Percentiles rank a stretch among this genome's conserved stretches.
These are phyloP conservation scores for Xylaria digitata DNA, from an alignment of 2,329 filamentous ascomycete genomes.

Conservation along the genomic window DNA sequence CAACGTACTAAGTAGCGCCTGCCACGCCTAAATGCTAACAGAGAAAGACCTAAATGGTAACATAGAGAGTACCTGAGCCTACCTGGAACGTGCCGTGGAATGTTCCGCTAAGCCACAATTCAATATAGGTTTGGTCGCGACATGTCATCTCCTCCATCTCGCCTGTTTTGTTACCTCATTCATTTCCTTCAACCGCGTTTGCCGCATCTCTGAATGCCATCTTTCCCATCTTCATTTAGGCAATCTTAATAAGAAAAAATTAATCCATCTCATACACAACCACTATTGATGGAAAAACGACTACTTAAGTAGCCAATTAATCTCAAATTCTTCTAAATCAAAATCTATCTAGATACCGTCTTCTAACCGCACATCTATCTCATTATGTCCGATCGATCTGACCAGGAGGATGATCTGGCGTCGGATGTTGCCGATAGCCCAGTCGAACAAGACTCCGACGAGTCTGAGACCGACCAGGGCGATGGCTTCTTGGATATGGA, in stretches of 20 bases:
- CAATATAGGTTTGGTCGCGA: constrained; percentile 9
- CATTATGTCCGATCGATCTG: constrained; percentile 45
- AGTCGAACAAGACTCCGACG: constrained; percentile 37
- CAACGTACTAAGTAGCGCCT: too few relatives aligned
- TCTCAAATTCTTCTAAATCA: not conserved
- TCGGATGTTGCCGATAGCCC: constrained; percentile 19
- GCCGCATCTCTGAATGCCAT: not conserved
- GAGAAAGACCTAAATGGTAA: too few relatives aligned
- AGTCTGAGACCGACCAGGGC: constrained; percentile 38
- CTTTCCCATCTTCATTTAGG: constrained; percentile 13
- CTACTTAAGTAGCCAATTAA: not conserved
- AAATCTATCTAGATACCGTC: not conserved
- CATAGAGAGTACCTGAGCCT: not conserved
- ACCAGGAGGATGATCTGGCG: constrained; percentile 36
- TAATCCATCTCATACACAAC: not conserved
- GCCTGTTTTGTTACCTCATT: not conserved
- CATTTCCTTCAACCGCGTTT: constrained; percentile 17
- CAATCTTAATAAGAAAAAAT: not conserved
- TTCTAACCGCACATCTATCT: constrained; percentile 8
- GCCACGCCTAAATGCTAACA: too few relatives aligned
- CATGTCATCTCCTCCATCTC: not conserved
- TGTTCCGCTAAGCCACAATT: constrained; percentile 22
- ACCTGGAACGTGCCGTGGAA: not conserved
- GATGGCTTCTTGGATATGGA: constrained; percentile 49
- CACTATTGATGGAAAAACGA: not conserved